These are phyloP conservation scores for Boeremia exigua DNA, from an alignment of 2,329 filamentous ascomycete species.

Conservation along the genomic window DNA sequence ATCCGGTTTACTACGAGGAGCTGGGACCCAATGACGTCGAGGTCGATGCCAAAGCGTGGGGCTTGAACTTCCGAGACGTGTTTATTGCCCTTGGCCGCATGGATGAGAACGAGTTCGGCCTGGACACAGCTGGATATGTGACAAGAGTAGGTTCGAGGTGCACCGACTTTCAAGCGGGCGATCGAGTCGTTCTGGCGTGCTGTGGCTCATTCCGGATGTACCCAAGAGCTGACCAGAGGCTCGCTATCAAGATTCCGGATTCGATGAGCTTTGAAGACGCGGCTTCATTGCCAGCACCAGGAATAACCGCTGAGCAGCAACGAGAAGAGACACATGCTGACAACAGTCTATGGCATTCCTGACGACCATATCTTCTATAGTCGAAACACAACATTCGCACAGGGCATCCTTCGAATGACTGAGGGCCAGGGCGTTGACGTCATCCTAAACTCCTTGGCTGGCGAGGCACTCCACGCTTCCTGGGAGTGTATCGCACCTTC, in stretches of 20 bases:
- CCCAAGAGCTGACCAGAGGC: background rate
- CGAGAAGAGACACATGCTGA: conserved; percentile 2
- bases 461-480: conserved; percentile 42
- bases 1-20: no score
- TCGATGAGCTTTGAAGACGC: conserved; percentile 22
- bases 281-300: conserved; percentile 24
- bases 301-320: conserved; percentile 18
- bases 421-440: conserved; percentile 40
- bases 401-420: conserved; percentile 15
- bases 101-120: no score
- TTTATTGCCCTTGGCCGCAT: no score
- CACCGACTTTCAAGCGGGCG: conserved; percentile 11
- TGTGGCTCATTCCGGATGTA: background rate
- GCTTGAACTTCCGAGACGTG: no score
- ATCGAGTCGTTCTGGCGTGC: conserved; percentile 1
- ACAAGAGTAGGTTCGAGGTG: background rate
- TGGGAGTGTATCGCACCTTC: conserved; percentile 54
- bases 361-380: conserved; percentile 26
- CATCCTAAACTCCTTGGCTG: conserved; percentile 35
- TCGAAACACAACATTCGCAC: conserved; percentile 29
- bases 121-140: no score
- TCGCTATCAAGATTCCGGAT: conserved; percentile 10
- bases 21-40: no score
- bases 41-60: no score
- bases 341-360: conserved; percentile 12